Evolutionary conservation across 345 rosid species (phyloP), one percentile per base, ranked within the genome.

Genomic region (Citrus maxima): DNA sequence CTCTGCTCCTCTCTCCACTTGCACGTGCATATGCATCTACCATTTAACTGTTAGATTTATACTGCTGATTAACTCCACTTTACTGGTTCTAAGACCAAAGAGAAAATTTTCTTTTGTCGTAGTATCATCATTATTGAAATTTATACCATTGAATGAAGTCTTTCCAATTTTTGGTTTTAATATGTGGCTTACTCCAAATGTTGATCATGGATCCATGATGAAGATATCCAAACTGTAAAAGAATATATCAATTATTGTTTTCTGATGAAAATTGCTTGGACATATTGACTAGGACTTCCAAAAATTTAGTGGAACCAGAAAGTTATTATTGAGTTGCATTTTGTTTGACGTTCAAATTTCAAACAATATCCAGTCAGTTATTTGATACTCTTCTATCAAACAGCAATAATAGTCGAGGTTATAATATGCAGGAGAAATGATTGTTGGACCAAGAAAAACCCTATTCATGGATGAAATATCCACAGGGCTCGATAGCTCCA

Each of bases 401-500:
- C 46, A 42, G 25, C 59, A 60, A 40, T 64, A 46, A 13, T 67
- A 73, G 59, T 72, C 6, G 55, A 35, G 59, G 4, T 59, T 78
- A 61, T 10, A 9, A 30, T 38, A 56, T 82, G 86, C 87, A 95
- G 98, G 98, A 74, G 99, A 95, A 86, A 93, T 93, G 99, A 87
- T 92, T 34, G 99, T 95, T 6, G 99, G 99, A 35, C 98, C 99
- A 66, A 88, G 95, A 67, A 93, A 95, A 81, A 93, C 97, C n/a
- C 82, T 95, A 72, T 92, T 95, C 35, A 95, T 93, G 99, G 99
- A 95, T 86, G 99, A 95, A 87, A 95, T 95, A 81, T 95, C 99
- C 14, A 93, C 98, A 21, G 98, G 99, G 67, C 94, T 95, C 72
- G 97, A 95, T 80, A 95, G 98, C 86, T 92, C 99, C 18, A 95